phyloP scores from a whole-genome alignment of 108 stramenopile species.

The Cyclotella atomus region DNA sequence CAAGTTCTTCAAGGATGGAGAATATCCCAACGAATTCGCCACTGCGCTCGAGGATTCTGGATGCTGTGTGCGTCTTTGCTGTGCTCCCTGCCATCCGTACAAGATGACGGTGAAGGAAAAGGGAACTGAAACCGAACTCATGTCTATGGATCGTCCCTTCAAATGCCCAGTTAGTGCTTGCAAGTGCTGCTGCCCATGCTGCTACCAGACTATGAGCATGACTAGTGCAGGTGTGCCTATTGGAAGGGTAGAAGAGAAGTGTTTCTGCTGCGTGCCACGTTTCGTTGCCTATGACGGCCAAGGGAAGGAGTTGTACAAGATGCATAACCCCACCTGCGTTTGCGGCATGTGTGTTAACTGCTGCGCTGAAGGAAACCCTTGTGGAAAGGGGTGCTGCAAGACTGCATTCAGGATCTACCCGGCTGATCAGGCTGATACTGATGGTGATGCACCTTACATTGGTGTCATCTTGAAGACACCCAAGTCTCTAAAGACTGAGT shows the following conservation, averaged over 20 bases:
- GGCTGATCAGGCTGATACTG: constrained; percentile 47
- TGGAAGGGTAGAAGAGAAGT: constrained; percentile 63
- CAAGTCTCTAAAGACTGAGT: constrained; percentile 49
- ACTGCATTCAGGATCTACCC: constrained; percentile 68
- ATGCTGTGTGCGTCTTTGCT: constrained; percentile 66
- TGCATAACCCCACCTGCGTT: constrained; percentile 72
- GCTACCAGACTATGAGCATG: constrained; percentile 58
- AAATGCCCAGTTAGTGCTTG: constrained; percentile 41
- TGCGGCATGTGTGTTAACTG: constrained; percentile 71
- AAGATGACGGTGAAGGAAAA: constrained; percentile 47
- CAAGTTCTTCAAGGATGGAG: constrained; percentile 53
- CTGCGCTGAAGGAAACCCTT: constrained; percentile 73
- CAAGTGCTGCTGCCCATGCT: constrained; percentile 83
- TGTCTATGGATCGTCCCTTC: constrained; percentile 65
- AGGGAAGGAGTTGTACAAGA: constrained; percentile 56
- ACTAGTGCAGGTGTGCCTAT: constrained; percentile 55
- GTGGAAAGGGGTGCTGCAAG: constrained; percentile 78
- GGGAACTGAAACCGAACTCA: constrained; percentile 48
- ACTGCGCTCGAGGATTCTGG: constrained; percentile 63
- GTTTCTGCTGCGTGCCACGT: constrained; percentile 63
- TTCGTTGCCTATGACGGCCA: constrained; percentile 57
- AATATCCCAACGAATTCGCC: constrained; percentile 48
- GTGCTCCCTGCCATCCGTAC: constrained; percentile 59
- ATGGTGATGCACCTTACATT: constrained; percentile 57
- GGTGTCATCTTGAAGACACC: constrained; percentile 67